A percentile compares a stretch with the other conserved stretches of the same genome.
phyloP scores from a whole-genome alignment of 2,329 filamentous ascomycete species.

The Clonostachys byssicola region DNA sequence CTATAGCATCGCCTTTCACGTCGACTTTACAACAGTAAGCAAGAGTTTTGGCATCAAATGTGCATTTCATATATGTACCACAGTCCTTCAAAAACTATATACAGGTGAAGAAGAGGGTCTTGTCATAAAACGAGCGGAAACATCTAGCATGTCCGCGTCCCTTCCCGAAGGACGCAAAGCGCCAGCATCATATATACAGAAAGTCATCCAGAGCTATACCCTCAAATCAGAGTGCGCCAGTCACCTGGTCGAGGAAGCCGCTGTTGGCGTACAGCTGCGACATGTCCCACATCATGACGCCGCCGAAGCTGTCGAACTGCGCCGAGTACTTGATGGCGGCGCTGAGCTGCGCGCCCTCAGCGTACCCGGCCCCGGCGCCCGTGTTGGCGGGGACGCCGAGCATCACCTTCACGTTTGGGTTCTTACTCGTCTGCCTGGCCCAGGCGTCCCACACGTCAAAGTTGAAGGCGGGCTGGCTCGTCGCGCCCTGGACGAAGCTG shows the following conservation, averaged over 20 bases:
- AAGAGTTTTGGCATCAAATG: too few species aligned
- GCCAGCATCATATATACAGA: too few species aligned
- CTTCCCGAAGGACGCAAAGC: too few species aligned
- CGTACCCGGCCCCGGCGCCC: constrained; percentile 53
- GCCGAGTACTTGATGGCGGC: constrained; percentile 48
- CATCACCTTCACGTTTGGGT: constrained; percentile 56
- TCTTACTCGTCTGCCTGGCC: constrained; percentile 53
- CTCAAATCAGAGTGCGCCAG: too few species aligned
- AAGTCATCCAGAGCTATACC: too few species aligned
- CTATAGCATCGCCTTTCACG: too few species aligned
- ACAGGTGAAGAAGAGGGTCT: too few species aligned
- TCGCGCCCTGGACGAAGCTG: constrained; percentile 38
- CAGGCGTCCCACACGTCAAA: constrained; percentile 62
- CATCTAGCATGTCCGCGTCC: too few species aligned
- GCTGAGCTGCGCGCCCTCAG: constrained; percentile 36
- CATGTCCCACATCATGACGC: constrained; percentile 68
- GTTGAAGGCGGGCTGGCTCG: constrained; percentile 52
- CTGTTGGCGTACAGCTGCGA: constrained; percentile 54
- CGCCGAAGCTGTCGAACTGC: constrained; percentile 57
- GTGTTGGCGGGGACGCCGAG: constrained; percentile 55
- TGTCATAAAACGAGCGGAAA: too few species aligned
- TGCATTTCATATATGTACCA: too few species aligned
- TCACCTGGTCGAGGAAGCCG: constrained; percentile 39
- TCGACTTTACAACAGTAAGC: too few species aligned
- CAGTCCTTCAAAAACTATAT: too few species aligned